These are phyloP conservation scores for Glycine soja DNA, from an alignment of 306 rosid species.

Conservation along the genomic window DNA sequence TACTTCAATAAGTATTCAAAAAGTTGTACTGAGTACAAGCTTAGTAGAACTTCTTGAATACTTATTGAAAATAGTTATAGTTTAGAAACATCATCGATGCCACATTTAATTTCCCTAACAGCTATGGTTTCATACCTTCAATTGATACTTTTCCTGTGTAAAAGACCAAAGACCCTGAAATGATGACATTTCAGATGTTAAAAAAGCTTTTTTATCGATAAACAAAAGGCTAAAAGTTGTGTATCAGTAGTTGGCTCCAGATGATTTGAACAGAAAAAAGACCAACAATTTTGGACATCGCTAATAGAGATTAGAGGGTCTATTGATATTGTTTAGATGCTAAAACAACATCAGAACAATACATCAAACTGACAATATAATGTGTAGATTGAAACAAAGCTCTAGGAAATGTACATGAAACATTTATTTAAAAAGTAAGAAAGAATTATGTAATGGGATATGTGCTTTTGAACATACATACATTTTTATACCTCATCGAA, in stretches of 20 bases:
- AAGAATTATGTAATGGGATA: background rate
- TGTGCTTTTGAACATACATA: conserved; percentile 45
- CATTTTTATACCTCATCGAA: conserved; percentile 75
- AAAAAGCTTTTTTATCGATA: background rate
- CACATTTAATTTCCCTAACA: conserved; percentile 1
- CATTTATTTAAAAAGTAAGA: background rate
- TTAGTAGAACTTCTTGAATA: too few species aligned
- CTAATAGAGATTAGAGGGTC: background rate
- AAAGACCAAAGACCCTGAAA: conserved; percentile 84
- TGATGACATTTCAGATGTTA: conserved; percentile 26
- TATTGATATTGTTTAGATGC: background rate
- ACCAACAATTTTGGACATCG: background rate
- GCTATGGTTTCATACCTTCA: conserved; percentile 64
- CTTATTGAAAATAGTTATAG: background rate
- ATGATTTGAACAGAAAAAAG: background rate
- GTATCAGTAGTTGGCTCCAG: conserved; percentile 7
- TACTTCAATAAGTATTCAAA: background rate
- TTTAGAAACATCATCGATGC: conserved; percentile 15
- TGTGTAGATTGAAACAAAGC: background rate
- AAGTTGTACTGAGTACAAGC: background rate
- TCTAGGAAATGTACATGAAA: background rate
- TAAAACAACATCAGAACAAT: conserved; percentile 18
- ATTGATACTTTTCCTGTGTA: conserved; percentile 67
- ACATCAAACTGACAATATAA: background rate
- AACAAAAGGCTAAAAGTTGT: conserved; percentile 5